A percentile compares a stretch with the other conserved stretches of the same genome.
Conservation (phyloP, 179 eudicot genomes). For the Corrigiola litoralis region DNA sequence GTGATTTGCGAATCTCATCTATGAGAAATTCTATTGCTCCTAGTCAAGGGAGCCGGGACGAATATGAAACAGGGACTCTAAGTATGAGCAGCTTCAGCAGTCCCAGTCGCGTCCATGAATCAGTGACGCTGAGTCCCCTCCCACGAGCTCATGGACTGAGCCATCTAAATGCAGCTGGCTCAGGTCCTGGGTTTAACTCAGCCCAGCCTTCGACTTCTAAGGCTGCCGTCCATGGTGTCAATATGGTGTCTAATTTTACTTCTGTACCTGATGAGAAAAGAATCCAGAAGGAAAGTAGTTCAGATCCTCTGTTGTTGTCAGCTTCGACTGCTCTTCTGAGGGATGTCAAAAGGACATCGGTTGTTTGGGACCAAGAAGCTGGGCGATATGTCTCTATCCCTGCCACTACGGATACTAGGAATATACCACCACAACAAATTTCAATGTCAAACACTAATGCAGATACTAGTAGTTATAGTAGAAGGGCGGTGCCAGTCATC, state of each 20-base stretch:
- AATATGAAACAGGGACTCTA: constrained; percentile 86
- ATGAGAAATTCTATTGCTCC: constrained; percentile 55
- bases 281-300: constrained; percentile 40
- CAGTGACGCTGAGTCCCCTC: constrained; percentile 80
- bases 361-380: constrained; percentile 96
- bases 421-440: constrained; percentile 30
- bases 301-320: constrained; percentile 47
- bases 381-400: constrained; percentile 88
- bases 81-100: constrained; percentile 89
- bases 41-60: constrained; percentile 89
- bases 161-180: constrained; percentile 30
- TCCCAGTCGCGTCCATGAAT: constrained; percentile 81
- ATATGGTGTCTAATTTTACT: constrained; percentile 26
- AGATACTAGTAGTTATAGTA: constrained; percentile 27
- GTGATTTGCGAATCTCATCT: constrained; percentile 38
- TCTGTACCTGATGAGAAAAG: constrained; percentile 48
- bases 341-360: constrained; percentile 75
- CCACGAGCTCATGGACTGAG: constrained; percentile 48
- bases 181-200: constrained; percentile 26
- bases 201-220: constrained; percentile 33
- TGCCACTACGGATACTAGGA: constrained; percentile 53
- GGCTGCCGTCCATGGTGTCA: constrained; percentile 18
- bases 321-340: constrained; percentile 53
- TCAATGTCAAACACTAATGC: constrained; percentile 30
- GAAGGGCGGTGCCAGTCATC: constrained; percentile 25